These are phyloP conservation scores for Effrenium voratum DNA, from an alignment of 73 alveolate species.

Conservation along the genomic window DNA sequence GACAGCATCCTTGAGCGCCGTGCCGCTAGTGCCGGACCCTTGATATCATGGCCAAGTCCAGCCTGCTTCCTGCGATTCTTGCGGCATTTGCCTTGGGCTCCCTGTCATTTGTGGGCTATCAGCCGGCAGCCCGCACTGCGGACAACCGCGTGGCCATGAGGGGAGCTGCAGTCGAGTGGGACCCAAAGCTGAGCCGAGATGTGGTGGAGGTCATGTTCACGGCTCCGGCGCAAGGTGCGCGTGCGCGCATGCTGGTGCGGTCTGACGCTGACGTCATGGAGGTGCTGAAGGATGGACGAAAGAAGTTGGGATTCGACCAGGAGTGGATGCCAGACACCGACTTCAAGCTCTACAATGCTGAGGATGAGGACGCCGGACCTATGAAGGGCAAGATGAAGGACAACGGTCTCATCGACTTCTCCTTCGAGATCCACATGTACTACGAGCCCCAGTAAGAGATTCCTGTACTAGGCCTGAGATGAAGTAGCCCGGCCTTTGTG, in stretches of 20 bases:
- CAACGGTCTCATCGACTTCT: conserved; percentile 71
- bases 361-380: conserved; percentile 71
- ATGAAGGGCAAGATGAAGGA: conserved; percentile 87
- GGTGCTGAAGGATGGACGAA: conserved; percentile 32
- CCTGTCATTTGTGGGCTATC: conserved; percentile 50
- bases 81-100: conserved; percentile 52
- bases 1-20: too few relatives aligned
- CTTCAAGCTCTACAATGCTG: conserved; percentile 82
- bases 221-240: conserved; percentile 87
- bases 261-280: neutral
- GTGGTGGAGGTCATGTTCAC: conserved; percentile 82
- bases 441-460: conserved; percentile 88
- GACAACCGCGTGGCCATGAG: conserved; percentile 71
- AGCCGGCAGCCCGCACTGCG: conserved; percentile 23
- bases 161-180: conserved; percentile 49
- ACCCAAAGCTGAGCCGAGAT: neutral
- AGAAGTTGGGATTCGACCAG: conserved; percentile 73
- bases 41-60: too few relatives aligned
- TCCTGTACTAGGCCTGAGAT: too few relatives aligned
- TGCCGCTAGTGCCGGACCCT: too few relatives aligned
- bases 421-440: conserved; percentile 84
- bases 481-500: too few relatives aligned
- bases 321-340: conserved; percentile 82
- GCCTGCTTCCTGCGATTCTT: too few relatives aligned
- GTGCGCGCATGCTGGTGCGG: conserved; percentile 33